Conservation (phyloP, 306 rosid genomes). For the Cicer judaicum region DNA sequence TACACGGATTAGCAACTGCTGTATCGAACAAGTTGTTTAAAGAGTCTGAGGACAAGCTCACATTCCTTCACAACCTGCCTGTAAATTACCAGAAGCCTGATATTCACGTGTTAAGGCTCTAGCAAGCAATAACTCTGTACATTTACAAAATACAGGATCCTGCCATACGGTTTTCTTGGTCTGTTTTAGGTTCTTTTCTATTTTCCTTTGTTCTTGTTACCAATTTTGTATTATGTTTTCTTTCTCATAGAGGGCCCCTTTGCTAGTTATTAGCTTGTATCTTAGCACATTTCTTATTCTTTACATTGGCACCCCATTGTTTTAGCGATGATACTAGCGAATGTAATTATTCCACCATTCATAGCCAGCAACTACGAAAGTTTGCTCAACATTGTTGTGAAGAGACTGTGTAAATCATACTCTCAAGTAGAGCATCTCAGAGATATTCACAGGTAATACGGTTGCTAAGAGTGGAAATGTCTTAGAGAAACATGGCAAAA, state of each 20-base stretch:
- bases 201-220: slow-evolving; percentile 25
- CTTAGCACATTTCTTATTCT: slow-evolving; percentile 54
- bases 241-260: slow-evolving; percentile 51
- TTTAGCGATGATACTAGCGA: slow-evolving; percentile 42
- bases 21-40: slow-evolving; percentile 40
- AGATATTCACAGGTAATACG: too few relatives aligned
- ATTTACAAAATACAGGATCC: slow-evolving; percentile 45
- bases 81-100: slow-evolving; percentile 51
- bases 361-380: slow-evolving; percentile 7
- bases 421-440: not conserved
- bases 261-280: slow-evolving; percentile 45
- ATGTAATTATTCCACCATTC: slow-evolving; percentile 44
- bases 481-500: not conserved
- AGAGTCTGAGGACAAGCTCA: slow-evolving; percentile 38
- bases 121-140: slow-evolving; percentile 48
- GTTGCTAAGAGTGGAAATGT: not conserved
- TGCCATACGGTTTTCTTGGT: slow-evolving; percentile 28
- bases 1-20: slow-evolving; percentile 38
- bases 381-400: not conserved
- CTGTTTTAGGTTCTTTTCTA: slow-evolving; percentile 38
- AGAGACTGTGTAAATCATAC: not conserved
- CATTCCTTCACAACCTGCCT: slow-evolving; percentile 45
- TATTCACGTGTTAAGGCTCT: slow-evolving; percentile 42
- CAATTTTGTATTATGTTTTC: slow-evolving; percentile 43
- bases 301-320: slow-evolving; percentile 49